Evolutionary conservation across 2,329 filamentous ascomycete species (phyloP).

Genomic region (Zymoseptoria tritici): DNA sequence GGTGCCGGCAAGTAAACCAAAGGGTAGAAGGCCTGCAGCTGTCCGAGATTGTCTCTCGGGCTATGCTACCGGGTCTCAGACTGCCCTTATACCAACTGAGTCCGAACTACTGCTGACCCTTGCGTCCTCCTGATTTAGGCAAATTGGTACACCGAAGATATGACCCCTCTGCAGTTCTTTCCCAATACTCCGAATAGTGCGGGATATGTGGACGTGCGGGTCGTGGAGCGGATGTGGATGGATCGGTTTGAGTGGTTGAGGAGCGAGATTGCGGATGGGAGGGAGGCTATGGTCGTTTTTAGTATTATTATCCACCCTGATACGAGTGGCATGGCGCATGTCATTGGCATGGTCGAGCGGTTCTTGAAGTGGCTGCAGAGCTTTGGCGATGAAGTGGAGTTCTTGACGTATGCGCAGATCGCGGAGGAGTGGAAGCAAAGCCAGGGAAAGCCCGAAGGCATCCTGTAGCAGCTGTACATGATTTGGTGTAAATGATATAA

Average conservation of each 20-base stretch:
- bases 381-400: constrained; percentile 40
- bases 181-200: constrained; percentile 45
- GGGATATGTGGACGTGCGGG: constrained; percentile 51
- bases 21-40: too few species aligned
- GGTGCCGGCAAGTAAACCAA: constrained; percentile 29
- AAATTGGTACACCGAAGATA: constrained; percentile 48
- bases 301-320: constrained; percentile 51
- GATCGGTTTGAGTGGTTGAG: constrained; percentile 52
- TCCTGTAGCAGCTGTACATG: constrained; percentile 45
- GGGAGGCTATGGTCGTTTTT: constrained; percentile 38
- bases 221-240: constrained; percentile 55
- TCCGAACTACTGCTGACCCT: too few species aligned
- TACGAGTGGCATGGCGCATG: constrained; percentile 54
- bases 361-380: constrained; percentile 45
- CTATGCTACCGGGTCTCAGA: too few species aligned
- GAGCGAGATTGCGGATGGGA: constrained; percentile 30
- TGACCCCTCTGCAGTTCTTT: constrained; percentile 43
- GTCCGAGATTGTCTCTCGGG: too few species aligned
- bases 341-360: constrained; percentile 51
- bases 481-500: background rate
- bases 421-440: constrained; percentile 30
- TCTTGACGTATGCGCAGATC: constrained; percentile 38
- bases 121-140: constrained; percentile 7
- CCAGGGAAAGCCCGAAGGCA: constrained; percentile 29
- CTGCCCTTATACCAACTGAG: too few species aligned